Evolutionary conservation across 2,329 filamentous ascomycete species (phyloP).

Genomic region (Furcasterigmium furcatum): DNA sequence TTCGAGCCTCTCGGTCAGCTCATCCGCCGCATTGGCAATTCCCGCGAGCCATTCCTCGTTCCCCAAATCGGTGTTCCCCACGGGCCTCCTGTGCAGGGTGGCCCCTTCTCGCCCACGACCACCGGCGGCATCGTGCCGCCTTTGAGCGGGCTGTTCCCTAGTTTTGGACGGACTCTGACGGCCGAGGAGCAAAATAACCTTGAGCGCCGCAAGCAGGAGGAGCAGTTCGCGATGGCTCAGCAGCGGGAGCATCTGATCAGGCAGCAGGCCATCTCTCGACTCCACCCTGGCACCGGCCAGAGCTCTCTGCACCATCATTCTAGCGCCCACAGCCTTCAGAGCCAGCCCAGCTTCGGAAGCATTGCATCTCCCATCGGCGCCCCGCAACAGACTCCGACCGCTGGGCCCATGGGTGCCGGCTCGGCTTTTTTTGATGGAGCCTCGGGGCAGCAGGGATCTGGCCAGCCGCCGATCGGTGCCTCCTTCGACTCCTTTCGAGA

Average conservation of each 20-base stretch:
- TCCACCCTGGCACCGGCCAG: constrained; percentile 44
- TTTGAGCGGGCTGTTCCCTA: constrained; percentile 89
- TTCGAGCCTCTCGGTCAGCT: constrained; percentile 95
- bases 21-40: constrained; percentile 94
- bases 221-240: constrained; percentile 93
- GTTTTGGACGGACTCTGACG: constrained; percentile 92
- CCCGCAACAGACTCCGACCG: constrained; percentile 46
- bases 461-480: constrained; percentile 20
- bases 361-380: constrained; percentile 80
- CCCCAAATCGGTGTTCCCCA: constrained; percentile 95
- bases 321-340: constrained; percentile 92
- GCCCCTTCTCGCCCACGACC: constrained; percentile 45
- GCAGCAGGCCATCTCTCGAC: constrained; percentile 75
- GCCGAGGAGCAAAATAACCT: constrained; percentile 98
- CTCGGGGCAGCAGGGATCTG: constrained; percentile 30
- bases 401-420: constrained; percentile 56
- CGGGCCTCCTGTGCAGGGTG: constrained; percentile 60
- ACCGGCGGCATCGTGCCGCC: constrained; percentile 74
- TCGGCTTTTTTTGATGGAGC: constrained; percentile 69
- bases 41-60: constrained; percentile 93
- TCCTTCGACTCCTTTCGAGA: constrained; percentile 57
- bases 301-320: constrained; percentile 79
- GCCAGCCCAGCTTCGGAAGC: constrained; percentile 93
- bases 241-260: constrained; percentile 91
- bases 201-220: constrained; percentile 94